Percentiles rank a stretch among this genome's conserved stretches.
Conservation (phyloP, 257 asterid genomes). For the Forsythia suspensa region DNA sequence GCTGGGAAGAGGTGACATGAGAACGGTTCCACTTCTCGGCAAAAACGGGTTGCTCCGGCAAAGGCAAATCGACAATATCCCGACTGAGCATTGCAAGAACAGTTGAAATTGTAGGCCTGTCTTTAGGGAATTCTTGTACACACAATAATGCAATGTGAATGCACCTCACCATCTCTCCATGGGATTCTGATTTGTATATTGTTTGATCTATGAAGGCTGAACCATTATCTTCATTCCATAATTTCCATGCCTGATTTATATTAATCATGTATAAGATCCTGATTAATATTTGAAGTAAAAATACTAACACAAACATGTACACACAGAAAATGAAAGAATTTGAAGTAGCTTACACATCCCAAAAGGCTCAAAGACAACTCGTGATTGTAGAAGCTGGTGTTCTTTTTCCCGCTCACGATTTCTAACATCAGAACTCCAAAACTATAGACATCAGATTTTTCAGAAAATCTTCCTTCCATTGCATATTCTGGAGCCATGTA, state of each 20-base stretch:
- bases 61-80: constrained; percentile 21
- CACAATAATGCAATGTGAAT: constrained; percentile 36
- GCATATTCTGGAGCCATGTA: constrained; percentile 45
- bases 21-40: constrained; percentile 20
- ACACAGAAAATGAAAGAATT: background rate
- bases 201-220: constrained; percentile 23
- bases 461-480: constrained; percentile 33
- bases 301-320: too few relatives aligned
- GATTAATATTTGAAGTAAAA: background rate
- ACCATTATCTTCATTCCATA: constrained; percentile 23
- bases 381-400: constrained; percentile 24
- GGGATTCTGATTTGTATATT: background rate
- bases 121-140: constrained; percentile 27
- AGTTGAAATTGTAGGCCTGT: constrained; percentile 29
- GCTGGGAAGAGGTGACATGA: constrained; percentile 2
- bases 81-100: constrained; percentile 23
- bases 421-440: constrained; percentile 40
- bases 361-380: constrained; percentile 30
- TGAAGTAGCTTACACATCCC: constrained; percentile 25
- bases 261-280: background rate
- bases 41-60: constrained; percentile 21
- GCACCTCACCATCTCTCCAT: constrained; percentile 24
- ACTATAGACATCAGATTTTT: constrained; percentile 44
- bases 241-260: constrained; percentile 29
- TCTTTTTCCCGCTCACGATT: constrained; percentile 35